Evolutionary conservation across 2,329 filamentous ascomycete species (phyloP).

Genomic region (Helotiales sp.): DNA sequence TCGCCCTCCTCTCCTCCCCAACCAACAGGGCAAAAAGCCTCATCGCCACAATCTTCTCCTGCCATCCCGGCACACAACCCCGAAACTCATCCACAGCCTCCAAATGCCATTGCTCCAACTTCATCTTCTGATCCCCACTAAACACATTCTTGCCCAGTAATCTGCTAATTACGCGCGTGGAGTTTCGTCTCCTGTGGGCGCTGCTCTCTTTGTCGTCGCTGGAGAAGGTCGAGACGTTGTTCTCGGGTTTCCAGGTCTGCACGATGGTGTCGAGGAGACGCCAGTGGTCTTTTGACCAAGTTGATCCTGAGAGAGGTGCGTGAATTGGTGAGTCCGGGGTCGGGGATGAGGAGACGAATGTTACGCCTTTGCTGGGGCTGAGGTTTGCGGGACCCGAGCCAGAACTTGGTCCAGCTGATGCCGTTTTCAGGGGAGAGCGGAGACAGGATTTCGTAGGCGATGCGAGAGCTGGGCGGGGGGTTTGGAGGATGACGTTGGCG

Average conservation of each 20-base stretch:
- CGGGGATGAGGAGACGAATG: conserved; percentile 43
- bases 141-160: conserved; percentile 40
- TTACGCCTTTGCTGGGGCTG: conserved; percentile 39
- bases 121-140: conserved; percentile 34
- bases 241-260: conserved; percentile 38
- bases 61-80: conserved; percentile 40
- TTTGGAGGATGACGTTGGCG: conserved; percentile 14
- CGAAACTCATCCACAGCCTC: conserved; percentile 44
- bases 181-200: conserved; percentile 32
- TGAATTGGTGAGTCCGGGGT: conserved; percentile 30
- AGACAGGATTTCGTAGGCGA: conserved; percentile 43
- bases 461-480: conserved; percentile 13
- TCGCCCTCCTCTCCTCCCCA: conserved; percentile 36
- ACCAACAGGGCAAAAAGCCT: conserved; percentile 40
- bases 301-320: conserved; percentile 33
- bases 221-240: conserved; percentile 11
- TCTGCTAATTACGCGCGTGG: conserved; percentile 40
- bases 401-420: conserved; percentile 6
- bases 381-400: conserved; percentile 8
- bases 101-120: conserved; percentile 43
- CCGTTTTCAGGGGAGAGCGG: conserved; percentile 39
- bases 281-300: conserved; percentile 43
- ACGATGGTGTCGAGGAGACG: conserved; percentile 39
- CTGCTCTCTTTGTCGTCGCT: conserved; percentile 10
- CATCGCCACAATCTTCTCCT: conserved; percentile 42